These are phyloP conservation scores for Colletotrichum ledebouriae DNA, from an alignment of 2,329 filamentous ascomycete genomes.

Conservation along the genomic window DNA sequence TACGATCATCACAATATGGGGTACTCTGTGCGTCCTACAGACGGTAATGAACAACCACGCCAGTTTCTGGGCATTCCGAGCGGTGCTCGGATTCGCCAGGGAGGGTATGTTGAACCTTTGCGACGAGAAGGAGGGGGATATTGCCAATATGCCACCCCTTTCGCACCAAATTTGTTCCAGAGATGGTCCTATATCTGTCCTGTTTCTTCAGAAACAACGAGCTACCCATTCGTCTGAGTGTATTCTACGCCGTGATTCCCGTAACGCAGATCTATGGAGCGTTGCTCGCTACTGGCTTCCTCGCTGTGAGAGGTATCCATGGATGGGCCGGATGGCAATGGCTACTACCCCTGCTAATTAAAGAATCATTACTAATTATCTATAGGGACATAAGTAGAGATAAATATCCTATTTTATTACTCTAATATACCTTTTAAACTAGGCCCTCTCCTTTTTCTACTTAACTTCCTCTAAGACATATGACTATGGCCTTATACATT, in stretches of 20 bases:
- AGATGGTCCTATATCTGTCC: constrained; percentile 66
- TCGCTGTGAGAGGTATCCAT: constrained; percentile 63
- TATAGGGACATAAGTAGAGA: too few relatives aligned
- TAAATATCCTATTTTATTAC: too few relatives aligned
- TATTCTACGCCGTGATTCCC: constrained; percentile 73
- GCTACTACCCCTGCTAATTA: constrained; percentile 49
- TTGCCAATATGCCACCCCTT: too few relatives aligned
- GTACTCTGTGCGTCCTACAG: neutral
- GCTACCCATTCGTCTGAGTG: constrained; percentile 67
- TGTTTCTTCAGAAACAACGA: constrained; percentile 47
- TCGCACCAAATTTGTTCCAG: constrained; percentile 54
- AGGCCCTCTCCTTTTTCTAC: too few relatives aligned
- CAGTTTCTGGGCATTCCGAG: constrained; percentile 55
- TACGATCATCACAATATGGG: constrained; percentile 21
- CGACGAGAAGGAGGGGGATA: too few relatives aligned
- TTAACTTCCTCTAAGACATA: too few relatives aligned
- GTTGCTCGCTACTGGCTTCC: constrained; percentile 57
- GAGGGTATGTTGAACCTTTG: constrained; percentile 43
- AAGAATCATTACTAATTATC: too few relatives aligned
- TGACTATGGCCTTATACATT: neutral
- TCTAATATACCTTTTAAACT: too few relatives aligned
- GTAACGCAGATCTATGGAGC: constrained; percentile 60
- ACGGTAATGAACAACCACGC: constrained; percentile 51
- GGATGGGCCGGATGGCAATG: constrained; percentile 69
- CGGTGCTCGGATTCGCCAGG: constrained; percentile 52